Conservation (phyloP, 2,329 filamentous ascomycete genomes). For the Cryphonectria parasitica region DNA sequence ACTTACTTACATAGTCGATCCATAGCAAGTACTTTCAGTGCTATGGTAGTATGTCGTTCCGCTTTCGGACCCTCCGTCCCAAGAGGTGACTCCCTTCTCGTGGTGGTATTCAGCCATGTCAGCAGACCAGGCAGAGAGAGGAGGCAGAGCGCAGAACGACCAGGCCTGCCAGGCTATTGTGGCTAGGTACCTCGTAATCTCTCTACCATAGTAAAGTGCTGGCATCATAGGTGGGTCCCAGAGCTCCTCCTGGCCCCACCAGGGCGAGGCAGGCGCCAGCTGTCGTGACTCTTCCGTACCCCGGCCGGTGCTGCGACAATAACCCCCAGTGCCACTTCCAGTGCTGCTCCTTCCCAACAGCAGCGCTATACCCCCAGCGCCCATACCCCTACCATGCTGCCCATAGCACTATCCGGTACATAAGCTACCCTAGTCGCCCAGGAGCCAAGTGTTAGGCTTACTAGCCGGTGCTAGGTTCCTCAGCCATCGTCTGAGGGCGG, state of each 20-base stretch:
- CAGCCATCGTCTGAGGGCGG: neutral
- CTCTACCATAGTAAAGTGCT: constrained; percentile 6
- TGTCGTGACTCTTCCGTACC: neutral
- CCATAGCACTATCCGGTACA: neutral
- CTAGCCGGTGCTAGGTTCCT: neutral
- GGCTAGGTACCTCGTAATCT: neutral
- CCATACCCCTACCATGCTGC: no score
- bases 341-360: no score
- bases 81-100: neutral
- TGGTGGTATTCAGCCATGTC: neutral
- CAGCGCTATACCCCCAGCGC: no score
- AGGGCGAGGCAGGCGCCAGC: constrained; percentile 16
- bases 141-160: neutral
- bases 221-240: constrained; percentile 13
- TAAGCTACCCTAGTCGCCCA: neutral
- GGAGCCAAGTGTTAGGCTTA: neutral
- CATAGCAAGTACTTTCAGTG: neutral
- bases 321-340: neutral
- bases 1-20: neutral
- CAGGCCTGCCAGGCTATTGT: neutral
- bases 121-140: neutral
- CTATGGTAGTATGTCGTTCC: neutral
- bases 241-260: constrained; percentile 14
- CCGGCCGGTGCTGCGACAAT: neutral
- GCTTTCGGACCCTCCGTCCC: neutral